Evolutionary conservation across 1,284 basidiomycete species (phyloP), one percentile per base, ranked within the genome.

Genomic region (Tilletia setariae): DNA sequence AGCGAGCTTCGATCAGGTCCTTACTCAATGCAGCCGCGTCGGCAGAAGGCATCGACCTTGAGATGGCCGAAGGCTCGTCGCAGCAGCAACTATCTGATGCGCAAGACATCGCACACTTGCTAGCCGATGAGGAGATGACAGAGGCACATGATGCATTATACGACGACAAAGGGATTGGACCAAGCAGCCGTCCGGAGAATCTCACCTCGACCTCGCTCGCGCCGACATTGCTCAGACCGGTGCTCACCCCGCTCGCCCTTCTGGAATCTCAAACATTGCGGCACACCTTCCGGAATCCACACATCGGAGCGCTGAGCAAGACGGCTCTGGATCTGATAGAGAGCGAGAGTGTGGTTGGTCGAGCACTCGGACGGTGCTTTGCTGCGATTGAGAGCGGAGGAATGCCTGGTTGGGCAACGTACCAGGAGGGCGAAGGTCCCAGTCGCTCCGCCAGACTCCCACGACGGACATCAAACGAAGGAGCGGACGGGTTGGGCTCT

Each of bases 321-420:
- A 81, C 80, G 28, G 80, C 80, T 6, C 69, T 81, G n/a, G 80
- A 82, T 51, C 67, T 82, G 46, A 69, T 76, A 43, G 80, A 81
- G 63, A 80, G 79, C 65, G 80, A 82, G 63, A 72, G 74, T 23
- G 71, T 73, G 4, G 73, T 82, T n/a, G 71, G 74, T 1, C 72
- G 77, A 16, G 77, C 79, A 0, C 69, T 82, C 2, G 79, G 79
- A 7, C 71, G 79, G 30, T 79, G 75, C 68, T 81, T 80, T 68
- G 74, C 74, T 9, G 75, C 75, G 13, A 79, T 81, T 72, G 80
- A 64, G 47, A 64, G 65, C 25, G 56, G 56, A 19, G 56, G 56
- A 19, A 61, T 61, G 56, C 56, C 56, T 30, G 56, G 56, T 2
- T 61, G 56, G 56, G 56, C 28, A 9, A 30, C 56, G 15, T 61